Evolutionary conservation across 2,329 filamentous ascomycete genomes (phyloP).

Genomic region (Cucurbitaria berberidis): DNA sequence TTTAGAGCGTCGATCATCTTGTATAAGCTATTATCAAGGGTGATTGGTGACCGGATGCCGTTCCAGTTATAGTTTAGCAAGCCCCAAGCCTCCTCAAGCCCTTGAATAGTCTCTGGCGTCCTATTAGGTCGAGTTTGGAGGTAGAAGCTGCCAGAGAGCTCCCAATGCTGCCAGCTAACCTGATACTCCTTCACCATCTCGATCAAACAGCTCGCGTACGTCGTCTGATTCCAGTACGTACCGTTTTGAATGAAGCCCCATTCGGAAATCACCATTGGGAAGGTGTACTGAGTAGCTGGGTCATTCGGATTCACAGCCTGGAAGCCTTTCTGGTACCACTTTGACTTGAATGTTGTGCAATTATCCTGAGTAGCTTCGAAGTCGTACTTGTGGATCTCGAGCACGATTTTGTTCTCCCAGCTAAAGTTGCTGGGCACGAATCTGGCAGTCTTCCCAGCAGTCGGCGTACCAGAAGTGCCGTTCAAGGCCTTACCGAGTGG

Average conservation of each 20-base stretch:
- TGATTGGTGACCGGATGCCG: conserved; percentile 33
- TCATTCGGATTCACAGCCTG: conserved; percentile 38
- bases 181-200: conserved; percentile 43
- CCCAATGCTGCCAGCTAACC: conserved; percentile 42
- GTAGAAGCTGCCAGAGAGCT: conserved; percentile 40
- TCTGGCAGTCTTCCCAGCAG: conserved; percentile 34
- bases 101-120: conserved; percentile 35
- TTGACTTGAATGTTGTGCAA: conserved; percentile 40
- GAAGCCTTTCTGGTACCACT: conserved; percentile 45
- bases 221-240: conserved; percentile 43
- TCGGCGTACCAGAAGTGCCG: conserved; percentile 32
- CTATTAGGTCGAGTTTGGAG: conserved; percentile 48
- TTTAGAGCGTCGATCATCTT: conserved; percentile 40
- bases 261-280: conserved; percentile 43
- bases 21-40: conserved; percentile 40
- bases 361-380: conserved; percentile 41
- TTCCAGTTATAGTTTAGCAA: conserved; percentile 40
- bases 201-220: conserved; percentile 39
- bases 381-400: conserved; percentile 45
- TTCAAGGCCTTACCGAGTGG: conserved; percentile 40
- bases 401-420: conserved; percentile 40
- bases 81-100: conserved; percentile 39
- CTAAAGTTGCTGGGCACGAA: conserved; percentile 35
- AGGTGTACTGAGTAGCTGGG: conserved; percentile 36
- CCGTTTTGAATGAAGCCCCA: conserved; percentile 44